Evolutionary conservation across 148 eudicot genomes (phyloP), one percentile per base, ranked within the genome.

Genomic region (Fallopia convolvulus): DNA sequence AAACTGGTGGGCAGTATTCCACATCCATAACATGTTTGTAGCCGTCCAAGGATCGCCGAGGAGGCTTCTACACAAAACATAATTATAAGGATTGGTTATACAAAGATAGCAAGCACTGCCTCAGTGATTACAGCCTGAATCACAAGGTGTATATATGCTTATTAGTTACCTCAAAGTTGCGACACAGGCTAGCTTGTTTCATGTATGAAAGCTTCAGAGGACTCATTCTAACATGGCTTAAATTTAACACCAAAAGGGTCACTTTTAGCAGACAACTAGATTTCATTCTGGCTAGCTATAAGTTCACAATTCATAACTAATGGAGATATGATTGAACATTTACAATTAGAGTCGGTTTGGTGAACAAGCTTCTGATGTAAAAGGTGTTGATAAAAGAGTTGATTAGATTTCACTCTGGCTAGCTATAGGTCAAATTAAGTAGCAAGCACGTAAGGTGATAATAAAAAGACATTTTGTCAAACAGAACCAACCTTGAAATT

Each of bases 1-100:
- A 83, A 73, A 89, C 85, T 39, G 97, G 93, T 3, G 92, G 95
- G 58, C 90, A 90, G 73, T 91, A 89, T 75, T 93, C 90, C 49
- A 96, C 94, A 81, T 93, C 90, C 40, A 96, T 97, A 75, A 96
- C 92, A 81, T 96, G 99, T 84, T 89, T 88, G 87, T 93, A 96
- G 63, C 97, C 98, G 78, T 90, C 97, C 89, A 96, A 80, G 78
- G 97, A 96, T 77, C 82, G 82, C 42, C 60, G 87, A 81, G 94
- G 92, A 56, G 98, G 92, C 94, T 91, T 89, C 80, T 73, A 82
- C 77, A 84, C 0, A 63, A 26, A 74, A 11, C 46, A 13, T 40
- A 58, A 58, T 9, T 9, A 3, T 52, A 55, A 17, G 6, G 41
- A 49, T 33, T 48, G 75, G 4, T 65, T 2, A 33, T 70, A 39